Evolutionary conservation across 2,329 filamentous ascomycete species (phyloP), one percentile per base, ranked within the genome.

Genomic region (Penicillium sp.): DNA sequence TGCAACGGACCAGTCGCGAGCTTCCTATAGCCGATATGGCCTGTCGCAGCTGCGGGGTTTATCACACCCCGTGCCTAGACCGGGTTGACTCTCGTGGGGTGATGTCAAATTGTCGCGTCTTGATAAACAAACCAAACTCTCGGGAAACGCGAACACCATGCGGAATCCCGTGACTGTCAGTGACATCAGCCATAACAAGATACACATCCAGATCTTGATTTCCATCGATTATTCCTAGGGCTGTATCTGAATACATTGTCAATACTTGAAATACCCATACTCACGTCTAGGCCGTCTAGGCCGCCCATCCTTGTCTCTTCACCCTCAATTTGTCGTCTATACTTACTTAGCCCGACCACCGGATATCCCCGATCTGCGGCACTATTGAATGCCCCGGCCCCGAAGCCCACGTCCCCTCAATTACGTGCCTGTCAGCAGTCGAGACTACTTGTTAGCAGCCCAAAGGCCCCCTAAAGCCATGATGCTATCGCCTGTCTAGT

Each of bases 91-190:
- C 39, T 43, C 37, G 44, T 55, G 24, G 24, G 18, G 46, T 58
- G 55, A 57, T 57, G 56, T 58, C 55, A 58, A 29, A 29, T 37
- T 39, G 23, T 36, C 44, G 53, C 50, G 26, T 46, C 35, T 24
- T 34, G 43, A 34, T 59, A 59, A 59, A 59, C 57, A 58, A 59
- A 56, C 10, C 28, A 44, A 50, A 37, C 24, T 41, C 37, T 31
- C 43, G 42, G 23, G 23, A 37, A 38, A 54, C 58, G 52, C 55
- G 58, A 60, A 59, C 52, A 42, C 9, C 20, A 51, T 58, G 50
- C 54, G 54, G 27, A 45, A 39, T 57, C 60, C 59, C 59, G 57
- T 61, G 59, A 62, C 57, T 18, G 6, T 31, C 2, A 46, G 38
- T 46, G 44, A 46, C 38, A 40, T 46, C 44, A 46, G 38, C 34